Conservation (phyloP, 495 filamentous ascomycete species). For the Clavariopsis aquatica region DNA sequence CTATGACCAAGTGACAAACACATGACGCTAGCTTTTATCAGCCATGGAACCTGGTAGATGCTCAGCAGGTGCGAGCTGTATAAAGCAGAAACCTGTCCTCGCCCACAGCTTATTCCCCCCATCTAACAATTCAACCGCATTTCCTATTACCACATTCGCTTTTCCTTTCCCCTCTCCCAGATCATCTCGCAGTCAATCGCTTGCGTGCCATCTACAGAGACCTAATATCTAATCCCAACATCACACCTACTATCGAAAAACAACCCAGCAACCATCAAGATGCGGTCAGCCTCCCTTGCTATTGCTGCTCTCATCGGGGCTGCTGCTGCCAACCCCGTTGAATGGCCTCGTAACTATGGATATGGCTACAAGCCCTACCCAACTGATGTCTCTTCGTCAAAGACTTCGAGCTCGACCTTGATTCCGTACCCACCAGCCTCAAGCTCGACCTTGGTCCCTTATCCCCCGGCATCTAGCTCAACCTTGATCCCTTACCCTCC, state of each 20-base stretch:
- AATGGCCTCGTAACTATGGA: conserved; percentile 21
- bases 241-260: conserved; percentile 2
- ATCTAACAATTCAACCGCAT: conserved; percentile 23
- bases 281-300: conserved; percentile 29
- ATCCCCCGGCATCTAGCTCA: background rate
- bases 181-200: conserved; percentile 24
- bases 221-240: conserved; percentile 22
- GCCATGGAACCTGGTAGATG: conserved; percentile 26
- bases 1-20: conserved; percentile 27
- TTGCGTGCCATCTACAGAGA: conserved; percentile 27
- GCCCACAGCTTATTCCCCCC: conserved; percentile 9
- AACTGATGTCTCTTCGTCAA: conserved; percentile 16
- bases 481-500: conserved; percentile 5
- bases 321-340: conserved; percentile 31
- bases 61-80: conserved; percentile 7
- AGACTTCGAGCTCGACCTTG: conserved; percentile 1
- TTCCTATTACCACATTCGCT: conserved; percentile 35
- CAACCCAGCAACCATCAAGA: conserved; percentile 15
- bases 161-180: conserved; percentile 23
- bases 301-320: conserved; percentile 32
- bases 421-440: background rate
- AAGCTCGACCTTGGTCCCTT: too few relatives aligned
- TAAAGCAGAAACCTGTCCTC: conserved; percentile 14
- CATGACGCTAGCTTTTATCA: conserved; percentile 20
- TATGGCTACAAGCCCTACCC: conserved; percentile 19